A percentile compares a stretch with the other conserved stretches of the same genome.
Evolutionary conservation across 2,329 filamentous ascomycete genomes (phyloP).

Genomic region (Septoria petroselini): DNA sequence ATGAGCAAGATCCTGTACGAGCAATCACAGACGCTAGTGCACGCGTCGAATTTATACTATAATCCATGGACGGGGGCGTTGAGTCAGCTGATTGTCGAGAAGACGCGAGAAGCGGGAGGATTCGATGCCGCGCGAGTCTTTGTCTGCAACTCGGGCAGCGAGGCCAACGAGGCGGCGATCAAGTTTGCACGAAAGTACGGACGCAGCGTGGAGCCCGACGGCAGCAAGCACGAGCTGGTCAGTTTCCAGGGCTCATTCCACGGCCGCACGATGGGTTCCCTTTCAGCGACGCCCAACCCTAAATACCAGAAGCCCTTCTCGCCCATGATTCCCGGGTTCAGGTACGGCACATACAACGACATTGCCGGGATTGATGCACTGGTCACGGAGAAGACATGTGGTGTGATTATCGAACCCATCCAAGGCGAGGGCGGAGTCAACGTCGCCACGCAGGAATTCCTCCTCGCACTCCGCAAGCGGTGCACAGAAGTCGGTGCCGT

Average conservation of each 20-base stretch:
- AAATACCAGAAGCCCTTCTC: slow-evolving; percentile 96
- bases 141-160: slow-evolving; percentile 91
- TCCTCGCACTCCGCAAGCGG: slow-evolving; percentile 75
- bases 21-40: slow-evolving; percentile 67
- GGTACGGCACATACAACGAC: slow-evolving; percentile 82
- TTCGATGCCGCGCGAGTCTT: slow-evolving; percentile 83
- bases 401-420: slow-evolving; percentile 94
- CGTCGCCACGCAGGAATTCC: slow-evolving; percentile 76
- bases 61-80: slow-evolving; percentile 92
- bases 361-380: slow-evolving; percentile 66
- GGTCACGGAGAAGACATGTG: slow-evolving; percentile 82
- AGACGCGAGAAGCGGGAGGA: slow-evolving; percentile 72
- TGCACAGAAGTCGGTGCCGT: slow-evolving; percentile 86
- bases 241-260: slow-evolving; percentile 93
- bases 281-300: slow-evolving; percentile 95
- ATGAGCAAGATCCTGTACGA: slow-evolving; percentile 71
- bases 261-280: slow-evolving; percentile 88
- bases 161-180: slow-evolving; percentile 96
- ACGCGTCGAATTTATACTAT: slow-evolving; percentile 95
- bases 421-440: slow-evolving; percentile 95
- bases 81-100: slow-evolving; percentile 78
- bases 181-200: slow-evolving; percentile 95
- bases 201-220: slow-evolving; percentile 50
- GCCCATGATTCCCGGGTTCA: slow-evolving; percentile 93
- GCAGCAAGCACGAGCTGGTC: slow-evolving; percentile 73